These are phyloP conservation scores for Garcia nutans DNA, from an alignment of 345 rosid genomes.

Conservation along the genomic window DNA sequence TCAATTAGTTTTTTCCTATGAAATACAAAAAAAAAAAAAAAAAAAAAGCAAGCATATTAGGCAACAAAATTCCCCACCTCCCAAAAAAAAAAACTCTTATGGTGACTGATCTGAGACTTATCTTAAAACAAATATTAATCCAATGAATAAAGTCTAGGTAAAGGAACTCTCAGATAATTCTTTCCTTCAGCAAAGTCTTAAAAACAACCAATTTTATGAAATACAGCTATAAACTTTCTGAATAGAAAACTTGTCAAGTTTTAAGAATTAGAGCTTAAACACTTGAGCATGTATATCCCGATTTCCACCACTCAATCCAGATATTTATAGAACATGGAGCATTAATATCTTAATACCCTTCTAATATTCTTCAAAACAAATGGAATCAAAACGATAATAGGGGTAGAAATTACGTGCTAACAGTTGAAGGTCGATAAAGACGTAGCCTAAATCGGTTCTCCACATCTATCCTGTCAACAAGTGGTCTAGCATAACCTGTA, in stretches of 20 bases:
- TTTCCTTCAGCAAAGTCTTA: not conserved
- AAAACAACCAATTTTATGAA: too few relatives aligned
- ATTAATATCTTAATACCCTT: not conserved
- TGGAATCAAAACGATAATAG: not conserved
- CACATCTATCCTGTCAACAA: conserved; percentile 78
- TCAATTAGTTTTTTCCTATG: not conserved
- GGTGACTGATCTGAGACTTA: not conserved
- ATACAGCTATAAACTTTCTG: not conserved
- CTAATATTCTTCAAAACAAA: not conserved
- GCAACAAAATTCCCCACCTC: not conserved
- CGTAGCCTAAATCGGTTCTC: conserved; percentile 40
- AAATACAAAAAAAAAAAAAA: too few relatives aligned
- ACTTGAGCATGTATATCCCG: not conserved
- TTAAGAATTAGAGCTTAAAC: not conserved
- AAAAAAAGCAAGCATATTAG: not conserved
- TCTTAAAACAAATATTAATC: not conserved
- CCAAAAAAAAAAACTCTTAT: not conserved
- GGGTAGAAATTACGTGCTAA: conserved; percentile 16
- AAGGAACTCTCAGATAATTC: not conserved
- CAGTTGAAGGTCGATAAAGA: conserved; percentile 24
- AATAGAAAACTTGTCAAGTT: not conserved
- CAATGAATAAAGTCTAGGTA: not conserved
- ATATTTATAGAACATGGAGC: not conserved
- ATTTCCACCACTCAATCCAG: not conserved
- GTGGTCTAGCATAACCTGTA: conserved; percentile 92